Evolutionary conservation across 495 filamentous ascomycete species (phyloP).

Genomic region (Tuber microsphaerosporum): DNA sequence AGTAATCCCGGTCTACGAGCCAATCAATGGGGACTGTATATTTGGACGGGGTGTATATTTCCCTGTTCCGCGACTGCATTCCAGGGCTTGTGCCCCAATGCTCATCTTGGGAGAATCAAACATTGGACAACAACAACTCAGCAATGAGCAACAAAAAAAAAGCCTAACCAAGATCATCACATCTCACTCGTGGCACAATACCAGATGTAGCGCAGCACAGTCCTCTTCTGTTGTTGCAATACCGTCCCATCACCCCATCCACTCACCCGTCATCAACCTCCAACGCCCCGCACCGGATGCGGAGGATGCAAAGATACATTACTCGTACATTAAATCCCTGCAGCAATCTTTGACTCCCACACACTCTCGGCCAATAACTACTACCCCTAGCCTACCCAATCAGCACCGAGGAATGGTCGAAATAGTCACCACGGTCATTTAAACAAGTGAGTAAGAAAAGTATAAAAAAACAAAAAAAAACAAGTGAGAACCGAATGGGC

Average conservation of each 20-base stretch:
- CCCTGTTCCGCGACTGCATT: too few species aligned
- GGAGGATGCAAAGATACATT: neutral
- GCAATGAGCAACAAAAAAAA: neutral
- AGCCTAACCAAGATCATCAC: neutral
- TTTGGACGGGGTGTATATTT: too few species aligned
- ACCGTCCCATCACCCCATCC: neutral
- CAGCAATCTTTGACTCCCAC: neutral
- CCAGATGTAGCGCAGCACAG: neutral
- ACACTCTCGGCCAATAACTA: neutral
- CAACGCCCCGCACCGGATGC: neutral
- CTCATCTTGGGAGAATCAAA: neutral
- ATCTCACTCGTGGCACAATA: neutral
- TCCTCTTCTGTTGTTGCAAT: neutral
- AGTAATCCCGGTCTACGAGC: too few species aligned
- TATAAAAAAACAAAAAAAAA: neutral
- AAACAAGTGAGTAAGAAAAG: neutral
- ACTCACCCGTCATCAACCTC: neutral
- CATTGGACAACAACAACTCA: neutral
- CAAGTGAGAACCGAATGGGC: neutral
- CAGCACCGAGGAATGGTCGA: neutral
- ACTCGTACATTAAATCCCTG: neutral
- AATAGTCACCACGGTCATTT: neutral
- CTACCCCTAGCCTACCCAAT: neutral
- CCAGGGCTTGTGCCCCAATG: neutral
- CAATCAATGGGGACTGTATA: too few species aligned